Evolutionary conservation across 2,329 filamentous ascomycete species (phyloP).

Genomic region (Grosmannia huntii): DNA sequence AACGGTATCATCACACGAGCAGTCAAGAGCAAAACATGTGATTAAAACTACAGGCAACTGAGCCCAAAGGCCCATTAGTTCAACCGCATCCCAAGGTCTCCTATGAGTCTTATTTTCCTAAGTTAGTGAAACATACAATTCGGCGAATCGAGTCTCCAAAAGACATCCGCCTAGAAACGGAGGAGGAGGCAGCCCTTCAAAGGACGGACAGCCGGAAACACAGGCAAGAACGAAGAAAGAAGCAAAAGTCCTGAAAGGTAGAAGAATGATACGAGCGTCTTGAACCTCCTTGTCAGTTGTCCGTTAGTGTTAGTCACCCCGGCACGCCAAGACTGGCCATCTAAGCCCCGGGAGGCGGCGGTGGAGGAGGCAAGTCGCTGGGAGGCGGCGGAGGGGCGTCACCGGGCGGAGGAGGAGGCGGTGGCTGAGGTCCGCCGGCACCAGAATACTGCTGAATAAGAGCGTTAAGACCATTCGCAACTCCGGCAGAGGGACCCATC

Average conservation of each 20-base stretch:
- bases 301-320: not conserved
- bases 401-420: conserved; percentile 12
- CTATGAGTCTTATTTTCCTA: not conserved
- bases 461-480: conserved; percentile 44
- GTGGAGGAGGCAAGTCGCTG: conserved; percentile 23
- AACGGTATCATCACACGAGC: not conserved
- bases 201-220: not conserved
- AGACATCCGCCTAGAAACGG: not conserved
- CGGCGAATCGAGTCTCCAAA: not conserved
- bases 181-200: not conserved
- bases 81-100: not conserved
- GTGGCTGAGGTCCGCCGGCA: conserved; percentile 9
- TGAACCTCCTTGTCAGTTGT: not conserved
- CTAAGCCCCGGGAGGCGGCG: conserved; percentile 16
- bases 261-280: not conserved
- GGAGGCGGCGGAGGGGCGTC: conserved; percentile 23
- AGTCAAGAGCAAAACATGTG: not conserved
- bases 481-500: conserved; percentile 32
- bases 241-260: not conserved
- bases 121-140: not conserved
- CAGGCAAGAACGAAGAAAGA: not conserved
- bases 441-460: conserved; percentile 49
- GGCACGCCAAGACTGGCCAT: not conserved
- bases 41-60: not conserved
- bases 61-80: not conserved